Evolutionary conservation across 495 filamentous ascomycete species (phyloP).

Genomic region (Peziza echinospora): DNA sequence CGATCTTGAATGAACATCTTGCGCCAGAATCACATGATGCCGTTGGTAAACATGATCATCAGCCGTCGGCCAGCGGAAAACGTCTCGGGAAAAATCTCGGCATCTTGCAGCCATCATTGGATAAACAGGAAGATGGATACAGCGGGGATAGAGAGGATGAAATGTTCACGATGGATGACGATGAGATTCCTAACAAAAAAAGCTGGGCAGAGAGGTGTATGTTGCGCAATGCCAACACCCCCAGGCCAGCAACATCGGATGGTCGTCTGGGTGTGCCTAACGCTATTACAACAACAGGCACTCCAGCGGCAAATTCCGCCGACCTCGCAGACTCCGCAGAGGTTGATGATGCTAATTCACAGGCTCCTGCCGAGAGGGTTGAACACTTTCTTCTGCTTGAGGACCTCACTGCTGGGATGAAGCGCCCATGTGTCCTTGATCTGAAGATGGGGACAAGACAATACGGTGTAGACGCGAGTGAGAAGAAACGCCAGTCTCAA

Average conservation of each 20-base stretch:
- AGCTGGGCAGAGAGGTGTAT: constrained; percentile 18
- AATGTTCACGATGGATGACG: constrained; percentile 47
- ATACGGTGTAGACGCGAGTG: constrained; percentile 80
- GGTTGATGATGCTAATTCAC: constrained; percentile 19
- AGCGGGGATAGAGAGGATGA: constrained; percentile 57
- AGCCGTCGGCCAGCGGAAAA: neutral
- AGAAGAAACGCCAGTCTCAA: constrained; percentile 85
- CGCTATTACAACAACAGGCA: constrained; percentile 23
- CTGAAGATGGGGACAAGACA: constrained; percentile 99
- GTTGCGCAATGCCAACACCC: constrained; percentile 9
- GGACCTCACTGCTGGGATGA: constrained; percentile 92
- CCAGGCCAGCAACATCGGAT: constrained; percentile 3
- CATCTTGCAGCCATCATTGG: neutral
- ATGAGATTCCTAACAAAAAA: constrained; percentile 9
- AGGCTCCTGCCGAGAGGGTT: constrained; percentile 42
- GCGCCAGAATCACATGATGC: too few relatives aligned
- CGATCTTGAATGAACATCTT: neutral
- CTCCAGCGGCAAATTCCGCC: constrained; percentile 46
- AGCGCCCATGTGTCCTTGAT: constrained; percentile 84
- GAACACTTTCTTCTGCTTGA: constrained; percentile 91
- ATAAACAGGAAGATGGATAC: constrained; percentile 57
- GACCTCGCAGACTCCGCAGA: constrained; percentile 44
- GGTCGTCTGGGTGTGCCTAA: neutral
- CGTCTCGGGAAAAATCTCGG: neutral
- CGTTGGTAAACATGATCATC: neutral